A percentile compares a stretch with the other conserved stretches of the same genome.
Evolutionary conservation across 2,329 filamentous ascomycete species (phyloP).

Genomic region (Acrocalymma vagum): DNA sequence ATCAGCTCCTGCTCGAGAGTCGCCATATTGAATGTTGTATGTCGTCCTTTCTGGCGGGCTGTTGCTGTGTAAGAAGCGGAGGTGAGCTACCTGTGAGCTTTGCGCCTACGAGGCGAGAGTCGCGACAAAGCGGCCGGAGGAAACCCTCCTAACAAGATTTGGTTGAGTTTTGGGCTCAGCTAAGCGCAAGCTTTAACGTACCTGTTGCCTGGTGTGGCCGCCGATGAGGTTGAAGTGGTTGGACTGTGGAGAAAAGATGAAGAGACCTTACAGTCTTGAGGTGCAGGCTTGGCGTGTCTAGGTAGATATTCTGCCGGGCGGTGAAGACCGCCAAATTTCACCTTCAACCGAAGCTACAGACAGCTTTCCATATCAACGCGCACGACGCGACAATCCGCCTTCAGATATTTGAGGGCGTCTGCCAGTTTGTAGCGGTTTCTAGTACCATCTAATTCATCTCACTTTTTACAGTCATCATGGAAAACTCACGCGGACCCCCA

Average conservation of each 20-base stretch:
- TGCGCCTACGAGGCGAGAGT: conserved; percentile 1
- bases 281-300: conserved; percentile 23
- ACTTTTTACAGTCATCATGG: conserved; percentile 67
- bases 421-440: too few species aligned
- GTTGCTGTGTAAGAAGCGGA: not conserved
- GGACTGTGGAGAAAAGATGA: conserved; percentile 11
- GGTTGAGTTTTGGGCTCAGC: conserved; percentile 27
- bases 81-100: not conserved
- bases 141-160: conserved; percentile 27
- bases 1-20: conserved; percentile 92
- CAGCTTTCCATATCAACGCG: conserved; percentile 9
- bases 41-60: not conserved
- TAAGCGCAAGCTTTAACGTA: conserved; percentile 27
- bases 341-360: conserved; percentile 9
- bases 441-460: too few species aligned
- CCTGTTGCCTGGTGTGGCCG: conserved; percentile 23
- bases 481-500: conserved; percentile 85
- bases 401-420: not conserved
- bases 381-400: conserved; percentile 7
- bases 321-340: conserved; percentile 12
- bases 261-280: conserved; percentile 22
- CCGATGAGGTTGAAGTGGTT: conserved; percentile 12
- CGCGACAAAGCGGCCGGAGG: conserved; percentile 29
- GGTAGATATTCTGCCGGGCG: conserved; percentile 25
- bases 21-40: conserved; percentile 65